Base-by-base conservation (phyloP, 2,329 filamentous ascomycete genomes). In the Thelonectria blattea region DNA sequence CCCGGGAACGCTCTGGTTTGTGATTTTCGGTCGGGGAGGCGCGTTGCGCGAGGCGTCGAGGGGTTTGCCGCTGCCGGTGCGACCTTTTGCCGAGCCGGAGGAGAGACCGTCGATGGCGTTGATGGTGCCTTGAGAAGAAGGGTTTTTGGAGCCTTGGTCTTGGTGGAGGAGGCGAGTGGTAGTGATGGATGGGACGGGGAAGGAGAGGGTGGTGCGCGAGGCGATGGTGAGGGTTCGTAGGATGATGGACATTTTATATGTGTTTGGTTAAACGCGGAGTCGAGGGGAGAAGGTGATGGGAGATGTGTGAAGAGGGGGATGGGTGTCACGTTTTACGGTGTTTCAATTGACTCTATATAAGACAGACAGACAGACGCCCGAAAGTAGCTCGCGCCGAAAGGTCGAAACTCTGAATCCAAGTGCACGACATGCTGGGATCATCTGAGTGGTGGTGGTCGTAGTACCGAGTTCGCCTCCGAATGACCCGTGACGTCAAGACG, bases 1-100 rank as follows among this genome's bases (percentile, higher is more conserved):
- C 17, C 75, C 78, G 0, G 78, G 76, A 10, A 82, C 73, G 63
- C 77, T 77, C 58, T 79, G 76, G 66, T 83, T 85, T 58, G 75
- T 72, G 63, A 86, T 81, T 75, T 84, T 86, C 58, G 84, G 85
- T 67, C 79, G 72, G 1, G 80, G 73, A 3, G 78, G 76, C 2
- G 76, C 71, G 42, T 75, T 68, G 30, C 65, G 56, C 2, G 73
- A 71, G 1, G 75, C 73, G 2, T 65, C 61, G 5, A 80, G 77
- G 0, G 74, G 58, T 30, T 75, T 56, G 3, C 78, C 78, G 8
- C 79, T 78, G 1, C 78, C 79, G 0, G 78, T 80, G 7, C 69
- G 66, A 11, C 79, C 79, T 22, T 71, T 75, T 2, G 72, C 72
- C 0, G 65, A 63, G 12, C 68, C 69, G 0, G 67, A 62, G n/a